phyloP scores from a whole-genome alignment of 1,284 basidiomycete genomes.

The Ceratobasidium sp. region DNA sequence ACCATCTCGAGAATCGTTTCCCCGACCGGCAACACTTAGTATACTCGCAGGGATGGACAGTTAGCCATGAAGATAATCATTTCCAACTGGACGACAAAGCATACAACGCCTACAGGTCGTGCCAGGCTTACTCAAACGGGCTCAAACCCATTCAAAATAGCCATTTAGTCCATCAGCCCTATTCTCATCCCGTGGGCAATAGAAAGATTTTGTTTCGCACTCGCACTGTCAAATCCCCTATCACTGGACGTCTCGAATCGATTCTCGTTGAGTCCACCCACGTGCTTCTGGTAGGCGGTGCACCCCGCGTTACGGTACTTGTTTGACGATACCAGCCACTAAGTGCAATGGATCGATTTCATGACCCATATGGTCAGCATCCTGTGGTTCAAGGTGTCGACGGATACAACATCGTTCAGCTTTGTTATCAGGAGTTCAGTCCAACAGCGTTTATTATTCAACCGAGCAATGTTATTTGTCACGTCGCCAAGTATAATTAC shows the following conservation, averaged over 20 bases:
- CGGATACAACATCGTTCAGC: background rate
- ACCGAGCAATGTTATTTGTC: background rate
- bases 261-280: background rate
- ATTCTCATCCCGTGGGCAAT: background rate
- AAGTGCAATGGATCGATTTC: background rate
- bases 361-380: background rate
- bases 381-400: background rate
- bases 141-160: background rate
- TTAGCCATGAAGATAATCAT: background rate
- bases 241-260: background rate
- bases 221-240: background rate
- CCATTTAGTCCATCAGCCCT: slow-evolving; percentile 3
- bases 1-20: background rate
- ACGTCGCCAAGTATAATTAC: background rate
- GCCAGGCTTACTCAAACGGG: background rate
- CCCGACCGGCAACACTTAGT: background rate
- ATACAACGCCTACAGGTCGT: background rate
- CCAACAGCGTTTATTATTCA: background rate
- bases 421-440: background rate
- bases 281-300: background rate
- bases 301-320: background rate
- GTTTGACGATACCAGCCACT: background rate
- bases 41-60: background rate
- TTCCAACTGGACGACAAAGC: background rate
- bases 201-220: background rate